Conservation (phyloP, 2,329 filamentous ascomycete species). For the Ophiostoma perfectum region DNA sequence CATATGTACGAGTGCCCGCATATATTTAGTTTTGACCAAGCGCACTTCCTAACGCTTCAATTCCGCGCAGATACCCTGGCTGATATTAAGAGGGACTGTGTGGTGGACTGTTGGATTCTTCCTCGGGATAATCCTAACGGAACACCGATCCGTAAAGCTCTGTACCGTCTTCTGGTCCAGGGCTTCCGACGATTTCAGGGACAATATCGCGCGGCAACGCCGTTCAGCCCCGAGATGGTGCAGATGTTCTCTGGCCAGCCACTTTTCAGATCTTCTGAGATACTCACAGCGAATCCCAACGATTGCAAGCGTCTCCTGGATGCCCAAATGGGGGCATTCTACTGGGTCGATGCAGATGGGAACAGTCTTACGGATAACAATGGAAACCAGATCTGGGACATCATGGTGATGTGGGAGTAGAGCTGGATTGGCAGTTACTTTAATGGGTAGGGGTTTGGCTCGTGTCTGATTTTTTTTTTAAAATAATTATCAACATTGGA, state of each 20-base stretch:
- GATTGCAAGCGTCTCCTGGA: background rate
- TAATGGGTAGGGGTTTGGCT: too few species aligned
- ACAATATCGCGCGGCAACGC: background rate
- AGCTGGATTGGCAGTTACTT: too few species aligned
- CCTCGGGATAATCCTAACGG: background rate
- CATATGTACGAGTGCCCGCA: background rate
- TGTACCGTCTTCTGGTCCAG: slow-evolving; percentile 4
- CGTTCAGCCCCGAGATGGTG: background rate
- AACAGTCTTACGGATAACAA: background rate
- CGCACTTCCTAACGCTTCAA: background rate
- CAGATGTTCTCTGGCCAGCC: slow-evolving; percentile 1
- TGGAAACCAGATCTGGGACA: background rate
- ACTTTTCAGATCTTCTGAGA: background rate
- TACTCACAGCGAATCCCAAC: background rate
- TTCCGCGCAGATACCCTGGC: background rate
- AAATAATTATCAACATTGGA: too few species aligned
- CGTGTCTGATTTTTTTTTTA: too few species aligned
- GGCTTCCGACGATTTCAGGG: background rate
- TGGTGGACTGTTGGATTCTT: background rate
- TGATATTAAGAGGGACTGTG: background rate
- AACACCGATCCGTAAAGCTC: background rate
- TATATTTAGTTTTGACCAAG: background rate
- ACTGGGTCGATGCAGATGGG: background rate
- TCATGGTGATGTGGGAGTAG: background rate
- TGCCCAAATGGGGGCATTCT: background rate